Percentiles rank a stretch among this genome's conserved stretches.
Evolutionary conservation across 2,329 filamentous ascomycete species (phyloP).

Genomic region (Orbilia oligospora): DNA sequence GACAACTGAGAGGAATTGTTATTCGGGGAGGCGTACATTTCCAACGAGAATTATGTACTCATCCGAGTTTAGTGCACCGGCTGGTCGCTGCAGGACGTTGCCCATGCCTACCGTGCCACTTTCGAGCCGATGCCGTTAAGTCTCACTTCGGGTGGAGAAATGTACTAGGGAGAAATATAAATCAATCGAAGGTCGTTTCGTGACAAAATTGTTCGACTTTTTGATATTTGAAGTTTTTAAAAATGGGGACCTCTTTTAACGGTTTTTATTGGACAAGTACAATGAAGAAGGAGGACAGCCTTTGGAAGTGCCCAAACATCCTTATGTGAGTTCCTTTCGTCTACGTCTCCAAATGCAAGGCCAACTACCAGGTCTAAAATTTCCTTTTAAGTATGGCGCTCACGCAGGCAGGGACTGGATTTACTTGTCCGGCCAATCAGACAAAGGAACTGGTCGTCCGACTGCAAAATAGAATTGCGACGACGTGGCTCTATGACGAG

Average conservation of each 20-base stretch:
- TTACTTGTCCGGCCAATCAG: constrained; percentile 34
- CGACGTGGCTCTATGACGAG: constrained; percentile 60
- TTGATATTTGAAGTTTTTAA: constrained; percentile 46
- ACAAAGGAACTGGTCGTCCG: constrained; percentile 32
- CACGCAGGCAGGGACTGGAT: constrained; percentile 30
- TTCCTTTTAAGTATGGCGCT: constrained; percentile 54
- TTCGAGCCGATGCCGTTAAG: constrained; percentile 27
- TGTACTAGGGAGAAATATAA: background rate
- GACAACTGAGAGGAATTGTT: constrained; percentile 37
- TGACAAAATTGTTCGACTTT: constrained; percentile 20
- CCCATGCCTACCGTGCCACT: constrained; percentile 55
- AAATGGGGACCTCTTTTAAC: constrained; percentile 15
- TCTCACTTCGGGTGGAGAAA: constrained; percentile 14
- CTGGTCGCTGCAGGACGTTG: constrained; percentile 58
- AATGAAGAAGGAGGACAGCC: constrained; percentile 22
- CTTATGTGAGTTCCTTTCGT: constrained; percentile 47
- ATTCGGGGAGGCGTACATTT: constrained; percentile 56
- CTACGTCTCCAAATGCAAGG: constrained; percentile 43
- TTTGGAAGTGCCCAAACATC: constrained; percentile 43
- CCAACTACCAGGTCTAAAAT: constrained; percentile 29
- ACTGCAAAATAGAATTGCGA: constrained; percentile 51
- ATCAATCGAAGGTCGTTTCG: constrained; percentile 27
- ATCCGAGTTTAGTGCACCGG: constrained; percentile 60
- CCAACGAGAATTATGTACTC: constrained; percentile 61
- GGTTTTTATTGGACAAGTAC: constrained; percentile 45